Evolutionary conservation across 345 rosid genomes (phyloP).

Genomic region (Camelina sativa): DNA sequence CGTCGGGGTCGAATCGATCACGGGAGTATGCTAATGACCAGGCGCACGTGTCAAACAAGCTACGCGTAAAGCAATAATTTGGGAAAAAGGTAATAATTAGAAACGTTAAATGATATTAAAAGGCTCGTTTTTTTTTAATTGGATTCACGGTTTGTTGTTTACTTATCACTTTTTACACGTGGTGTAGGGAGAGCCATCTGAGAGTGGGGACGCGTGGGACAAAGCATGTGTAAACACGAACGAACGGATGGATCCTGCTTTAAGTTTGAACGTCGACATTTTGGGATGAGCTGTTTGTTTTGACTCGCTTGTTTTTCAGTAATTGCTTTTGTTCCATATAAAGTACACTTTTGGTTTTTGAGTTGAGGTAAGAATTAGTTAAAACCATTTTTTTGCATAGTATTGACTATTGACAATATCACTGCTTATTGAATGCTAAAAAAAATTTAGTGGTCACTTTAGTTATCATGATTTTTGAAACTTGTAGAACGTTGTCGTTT

Average conservation of each 20-base stretch:
- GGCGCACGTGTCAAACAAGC: not conserved
- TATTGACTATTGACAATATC: too few relatives aligned
- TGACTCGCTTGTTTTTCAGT: slow-evolving; percentile 6
- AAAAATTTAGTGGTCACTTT: too few relatives aligned
- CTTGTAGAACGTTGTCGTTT: not conserved
- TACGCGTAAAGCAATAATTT: slow-evolving; percentile 21
- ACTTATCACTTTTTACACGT: slow-evolving; percentile 16
- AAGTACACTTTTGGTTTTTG: not conserved
- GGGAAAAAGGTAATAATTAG: not conserved
- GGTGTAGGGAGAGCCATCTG: not conserved
- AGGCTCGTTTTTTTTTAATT: slow-evolving; percentile 9
- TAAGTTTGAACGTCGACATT: slow-evolving; percentile 32
- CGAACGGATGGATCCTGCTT: slow-evolving; percentile 1
- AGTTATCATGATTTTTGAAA: too few relatives aligned
- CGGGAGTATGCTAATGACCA: slow-evolving; percentile 4
- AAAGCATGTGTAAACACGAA: slow-evolving; percentile 37
- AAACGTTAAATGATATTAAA: too few relatives aligned
- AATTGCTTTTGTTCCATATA: not conserved
- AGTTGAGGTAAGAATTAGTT: too few relatives aligned
- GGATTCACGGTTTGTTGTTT: slow-evolving; percentile 18
- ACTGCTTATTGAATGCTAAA: too few relatives aligned
- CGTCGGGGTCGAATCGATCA: not conserved
- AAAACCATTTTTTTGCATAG: too few relatives aligned
- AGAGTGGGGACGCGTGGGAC: slow-evolving; percentile 34
- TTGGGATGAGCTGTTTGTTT: slow-evolving; percentile 20